These are phyloP conservation scores for Bipolaris sorokiniana DNA, from an alignment of 2,329 filamentous ascomycete species.

Conservation along the genomic window DNA sequence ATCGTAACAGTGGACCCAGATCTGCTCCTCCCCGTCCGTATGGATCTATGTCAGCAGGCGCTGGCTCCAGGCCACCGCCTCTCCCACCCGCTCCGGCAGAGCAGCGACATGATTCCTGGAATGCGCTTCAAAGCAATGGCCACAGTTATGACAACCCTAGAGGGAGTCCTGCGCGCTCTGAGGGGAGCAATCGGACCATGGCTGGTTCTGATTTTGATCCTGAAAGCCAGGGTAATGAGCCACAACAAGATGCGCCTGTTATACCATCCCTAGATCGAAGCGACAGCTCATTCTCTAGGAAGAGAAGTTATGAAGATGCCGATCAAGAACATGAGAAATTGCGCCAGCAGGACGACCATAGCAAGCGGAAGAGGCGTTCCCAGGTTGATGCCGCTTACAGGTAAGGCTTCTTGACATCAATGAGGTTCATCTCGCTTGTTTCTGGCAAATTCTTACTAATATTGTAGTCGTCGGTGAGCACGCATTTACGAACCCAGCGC, in stretches of 20 bases:
- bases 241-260: slow-evolving; percentile 17
- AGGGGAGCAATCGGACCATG: slow-evolving; percentile 43
- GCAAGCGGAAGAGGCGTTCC: slow-evolving; percentile 46
- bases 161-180: slow-evolving; percentile 43
- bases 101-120: slow-evolving; percentile 34
- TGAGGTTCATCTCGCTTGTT: neutral
- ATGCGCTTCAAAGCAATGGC: slow-evolving; percentile 23
- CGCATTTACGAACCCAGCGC: neutral
- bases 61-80: slow-evolving; percentile 20
- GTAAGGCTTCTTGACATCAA: slow-evolving; percentile 23
- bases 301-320: slow-evolving; percentile 47
- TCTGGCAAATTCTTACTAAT: slow-evolving; percentile 9
- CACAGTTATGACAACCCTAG: slow-evolving; percentile 27
- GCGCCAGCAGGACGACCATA: slow-evolving; percentile 46
- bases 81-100: slow-evolving; percentile 31
- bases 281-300: slow-evolving; percentile 43
- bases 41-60: slow-evolving; percentile 32
- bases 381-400: slow-evolving; percentile 47
- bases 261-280: slow-evolving; percentile 33
- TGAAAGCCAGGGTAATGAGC: slow-evolving; percentile 26
- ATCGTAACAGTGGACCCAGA: slow-evolving; percentile 18
- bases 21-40: slow-evolving; percentile 32
- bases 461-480: slow-evolving; percentile 21
- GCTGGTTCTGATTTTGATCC: slow-evolving; percentile 45
- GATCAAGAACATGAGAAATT: slow-evolving; percentile 39